These are phyloP conservation scores for Cyberlindnera xishuangbannaensis DNA, from an alignment of 805 yeast genomes.

Conservation along the genomic window DNA sequence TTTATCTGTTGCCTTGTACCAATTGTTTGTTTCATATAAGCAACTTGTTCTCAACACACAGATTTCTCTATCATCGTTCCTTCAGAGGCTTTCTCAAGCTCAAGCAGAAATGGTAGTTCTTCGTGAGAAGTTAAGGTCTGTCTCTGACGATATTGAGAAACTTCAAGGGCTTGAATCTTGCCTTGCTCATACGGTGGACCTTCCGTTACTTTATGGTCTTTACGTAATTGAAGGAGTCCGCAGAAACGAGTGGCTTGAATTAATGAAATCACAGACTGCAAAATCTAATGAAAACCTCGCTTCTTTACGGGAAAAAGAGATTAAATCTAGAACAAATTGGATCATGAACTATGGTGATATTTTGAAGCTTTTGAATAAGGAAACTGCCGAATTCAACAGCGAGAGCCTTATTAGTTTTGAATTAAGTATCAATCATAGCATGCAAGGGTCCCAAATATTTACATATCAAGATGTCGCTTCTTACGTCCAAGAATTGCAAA, in stretches of 20 bases:
- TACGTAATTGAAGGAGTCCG: conserved; percentile 56
- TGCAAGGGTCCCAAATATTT: not conserved
- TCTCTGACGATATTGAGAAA: conserved; percentile 16
- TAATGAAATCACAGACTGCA: conserved; percentile 21
- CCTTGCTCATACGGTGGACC: conserved; percentile 44
- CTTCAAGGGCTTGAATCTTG: conserved; percentile 22
- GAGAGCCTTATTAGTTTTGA: conserved; percentile 18
- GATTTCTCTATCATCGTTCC: conserved; percentile 8
- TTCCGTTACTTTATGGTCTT: conserved; percentile 71
- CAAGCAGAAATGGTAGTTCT: conserved; percentile 19
- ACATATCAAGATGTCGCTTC: conserved; percentile 26
- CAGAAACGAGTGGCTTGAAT: conserved; percentile 48
- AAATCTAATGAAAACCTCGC: conserved; percentile 55
- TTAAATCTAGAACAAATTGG: conserved; percentile 55
- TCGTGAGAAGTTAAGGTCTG: conserved; percentile 20
- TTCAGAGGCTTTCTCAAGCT: conserved; percentile 14
- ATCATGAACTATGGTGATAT: conserved; percentile 49
- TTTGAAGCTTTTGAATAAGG: conserved; percentile 30
- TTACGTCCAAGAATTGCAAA: conserved; percentile 34
- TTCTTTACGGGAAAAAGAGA: conserved; percentile 50
- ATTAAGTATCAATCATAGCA: conserved; percentile 8
- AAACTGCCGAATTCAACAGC: conserved; percentile 20
- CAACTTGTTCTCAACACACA: conserved; percentile 29
- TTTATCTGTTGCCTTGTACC: conserved; percentile 31
- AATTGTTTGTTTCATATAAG: conserved; percentile 29